phyloP scores from a whole-genome alignment of 306 rosid species.

The Quercus engelmannii region DNA sequence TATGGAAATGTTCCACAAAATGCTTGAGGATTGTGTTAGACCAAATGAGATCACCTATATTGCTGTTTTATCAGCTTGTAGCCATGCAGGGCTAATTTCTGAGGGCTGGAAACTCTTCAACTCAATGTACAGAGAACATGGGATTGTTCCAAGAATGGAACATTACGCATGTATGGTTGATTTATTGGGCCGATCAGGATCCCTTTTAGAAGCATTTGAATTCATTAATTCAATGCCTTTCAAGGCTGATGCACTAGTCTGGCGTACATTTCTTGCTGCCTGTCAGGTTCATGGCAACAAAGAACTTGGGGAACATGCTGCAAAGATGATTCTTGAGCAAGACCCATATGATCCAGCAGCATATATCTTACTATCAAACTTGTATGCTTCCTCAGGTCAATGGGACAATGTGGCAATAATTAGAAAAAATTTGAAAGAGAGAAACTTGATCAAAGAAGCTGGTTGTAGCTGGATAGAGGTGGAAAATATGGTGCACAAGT shows the following conservation, averaged over 20 bases:
- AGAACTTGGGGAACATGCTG: slow-evolving; percentile 59
- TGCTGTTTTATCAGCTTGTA: slow-evolving; percentile 71
- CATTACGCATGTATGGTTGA: slow-evolving; percentile 73
- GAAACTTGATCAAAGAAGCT: slow-evolving; percentile 47
- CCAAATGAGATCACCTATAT: slow-evolving; percentile 64
- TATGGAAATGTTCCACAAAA: slow-evolving; percentile 49
- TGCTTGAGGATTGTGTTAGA: slow-evolving; percentile 50
- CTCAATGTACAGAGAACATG: slow-evolving; percentile 43
- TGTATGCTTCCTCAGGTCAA: slow-evolving; percentile 51
- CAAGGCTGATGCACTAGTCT: slow-evolving; percentile 53
- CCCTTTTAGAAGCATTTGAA: slow-evolving; percentile 50
- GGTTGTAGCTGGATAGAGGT: slow-evolving; percentile 71
- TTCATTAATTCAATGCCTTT: slow-evolving; percentile 57
- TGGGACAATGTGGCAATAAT: slow-evolving; percentile 57
- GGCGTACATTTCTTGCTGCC: slow-evolving; percentile 72
- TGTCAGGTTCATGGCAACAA: slow-evolving; percentile 53
- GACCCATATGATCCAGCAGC: slow-evolving; percentile 63
- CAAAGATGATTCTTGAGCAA: slow-evolving; percentile 52
- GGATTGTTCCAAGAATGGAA: slow-evolving; percentile 56
- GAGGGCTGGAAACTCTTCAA: slow-evolving; percentile 62
- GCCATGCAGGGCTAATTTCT: slow-evolving; percentile 55
- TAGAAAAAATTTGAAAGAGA: slow-evolving; percentile 57
- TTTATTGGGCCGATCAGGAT: slow-evolving; percentile 61
- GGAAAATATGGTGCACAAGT: slow-evolving; percentile 50
- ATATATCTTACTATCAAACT: slow-evolving; percentile 55